Percentiles rank a stretch among this genome's conserved stretches.
phyloP scores from a whole-genome alignment of 129 eudicot species.

The Artemisia tridentata region DNA sequence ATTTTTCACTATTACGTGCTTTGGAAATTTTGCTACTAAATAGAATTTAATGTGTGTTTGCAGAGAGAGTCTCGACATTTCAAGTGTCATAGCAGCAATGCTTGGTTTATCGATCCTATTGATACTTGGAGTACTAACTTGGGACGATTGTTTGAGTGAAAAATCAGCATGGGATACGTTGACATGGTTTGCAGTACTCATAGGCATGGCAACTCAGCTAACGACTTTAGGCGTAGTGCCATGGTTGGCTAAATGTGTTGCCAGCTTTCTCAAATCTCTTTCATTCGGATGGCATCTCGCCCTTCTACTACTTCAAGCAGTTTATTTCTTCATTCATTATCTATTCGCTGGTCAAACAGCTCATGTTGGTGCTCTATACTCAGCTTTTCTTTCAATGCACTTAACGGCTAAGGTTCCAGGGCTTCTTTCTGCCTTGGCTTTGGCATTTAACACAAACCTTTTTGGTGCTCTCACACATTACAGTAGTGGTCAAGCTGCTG shows the following conservation, averaged over 20 bases:
- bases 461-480: slow-evolving; percentile 86
- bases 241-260: slow-evolving; percentile 69
- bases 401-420: slow-evolving; percentile 69
- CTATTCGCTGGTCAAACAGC: slow-evolving; percentile 90
- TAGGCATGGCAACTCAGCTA: slow-evolving; percentile 83
- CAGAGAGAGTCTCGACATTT: slow-evolving; percentile 56
- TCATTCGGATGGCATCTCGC: slow-evolving; percentile 54
- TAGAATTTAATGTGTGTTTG: slow-evolving; percentile 13
- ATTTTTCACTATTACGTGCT: neutral
- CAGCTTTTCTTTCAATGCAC: slow-evolving; percentile 77
- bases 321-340: slow-evolving; percentile 82
- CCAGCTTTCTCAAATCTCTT: slow-evolving; percentile 43
- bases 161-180: slow-evolving; percentile 89
- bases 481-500: slow-evolving; percentile 92
- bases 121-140: slow-evolving; percentile 56
- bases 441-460: slow-evolving; percentile 82
- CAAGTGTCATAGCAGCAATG: slow-evolving; percentile 84
- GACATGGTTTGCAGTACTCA: slow-evolving; percentile 75
- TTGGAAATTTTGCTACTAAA: neutral
- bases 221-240: slow-evolving; percentile 64
- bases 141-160: slow-evolving; percentile 86
- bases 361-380: slow-evolving; percentile 78
- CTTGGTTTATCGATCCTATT: slow-evolving; percentile 74
- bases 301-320: slow-evolving; percentile 61
- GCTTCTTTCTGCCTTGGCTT: slow-evolving; percentile 55